A percentile compares a stretch with the other conserved stretches of the same genome.
These are phyloP conservation scores for Paxillus ammoniavirescens DNA, from an alignment of 768 basidiomycete genomes.

Conservation along the genomic window DNA sequence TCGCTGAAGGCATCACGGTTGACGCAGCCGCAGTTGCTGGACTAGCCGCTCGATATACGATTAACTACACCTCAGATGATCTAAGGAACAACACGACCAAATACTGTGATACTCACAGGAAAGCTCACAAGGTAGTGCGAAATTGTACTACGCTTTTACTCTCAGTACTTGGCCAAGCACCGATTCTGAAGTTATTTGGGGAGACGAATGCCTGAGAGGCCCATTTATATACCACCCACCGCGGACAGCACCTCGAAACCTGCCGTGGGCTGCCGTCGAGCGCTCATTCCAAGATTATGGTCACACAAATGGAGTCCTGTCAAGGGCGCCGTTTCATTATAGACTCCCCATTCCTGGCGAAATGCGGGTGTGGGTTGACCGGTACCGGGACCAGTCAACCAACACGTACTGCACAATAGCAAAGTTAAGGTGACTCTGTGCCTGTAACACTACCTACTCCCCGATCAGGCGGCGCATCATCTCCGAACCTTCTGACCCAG, in stretches of 20 bases:
- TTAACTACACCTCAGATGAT: background rate
- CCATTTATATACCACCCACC: background rate
- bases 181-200: background rate
- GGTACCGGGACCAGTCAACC: too few relatives aligned
- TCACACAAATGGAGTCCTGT: too few relatives aligned
- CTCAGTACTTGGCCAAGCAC: background rate
- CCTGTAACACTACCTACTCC: background rate
- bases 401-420: too few relatives aligned
- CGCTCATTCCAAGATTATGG: too few relatives aligned
- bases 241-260: background rate
- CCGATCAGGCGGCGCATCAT: background rate
- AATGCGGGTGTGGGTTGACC: background rate
- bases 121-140: too few relatives aligned
- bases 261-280: too few relatives aligned
- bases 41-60: too few relatives aligned
- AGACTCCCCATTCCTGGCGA: background rate
- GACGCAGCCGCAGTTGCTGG: background rate
- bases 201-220: background rate
- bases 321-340: too few relatives aligned
- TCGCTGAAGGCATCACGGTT: constrained; percentile 25
- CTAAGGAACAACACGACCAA: background rate
- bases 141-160: background rate
- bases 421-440: too few relatives aligned
- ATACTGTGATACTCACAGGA: background rate
- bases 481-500: background rate